A percentile compares a stretch with the other conserved stretches of the same genome.
phyloP scores from a whole-genome alignment of 2,329 filamentous ascomycete genomes.

The Colletotrichum acutatum region DNA sequence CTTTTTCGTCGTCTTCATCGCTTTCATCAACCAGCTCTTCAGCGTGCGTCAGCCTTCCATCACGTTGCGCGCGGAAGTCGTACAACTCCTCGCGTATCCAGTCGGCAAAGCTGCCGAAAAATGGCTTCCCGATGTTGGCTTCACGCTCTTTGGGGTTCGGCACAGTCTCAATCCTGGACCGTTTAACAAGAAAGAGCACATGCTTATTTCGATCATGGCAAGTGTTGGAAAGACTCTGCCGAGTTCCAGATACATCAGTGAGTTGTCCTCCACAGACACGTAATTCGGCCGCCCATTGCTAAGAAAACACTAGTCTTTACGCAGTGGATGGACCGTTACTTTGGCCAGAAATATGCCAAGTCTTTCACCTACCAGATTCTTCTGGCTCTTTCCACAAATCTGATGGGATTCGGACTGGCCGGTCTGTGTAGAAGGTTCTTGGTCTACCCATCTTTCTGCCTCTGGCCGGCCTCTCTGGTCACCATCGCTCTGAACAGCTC shows the following conservation, averaged over 20 bases:
- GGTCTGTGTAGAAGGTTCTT: constrained; percentile 58
- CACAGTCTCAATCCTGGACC: constrained; percentile 59
- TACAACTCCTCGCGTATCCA: constrained; percentile 53
- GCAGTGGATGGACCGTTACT: constrained; percentile 55
- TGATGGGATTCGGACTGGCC: constrained; percentile 63
- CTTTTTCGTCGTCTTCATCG: constrained; percentile 45
- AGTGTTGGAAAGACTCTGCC: constrained; percentile 59
- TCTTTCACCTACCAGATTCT: constrained; percentile 58
- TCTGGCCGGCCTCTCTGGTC: constrained; percentile 62
- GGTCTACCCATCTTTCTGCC: constrained; percentile 58
- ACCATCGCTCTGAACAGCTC: constrained; percentile 57
- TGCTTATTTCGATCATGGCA: constrained; percentile 66
- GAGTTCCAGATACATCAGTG: constrained; percentile 55
- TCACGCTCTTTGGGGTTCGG: constrained; percentile 48
- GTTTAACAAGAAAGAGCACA: constrained; percentile 66
- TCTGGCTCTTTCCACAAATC: constrained; percentile 58
- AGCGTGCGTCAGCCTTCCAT: constrained; percentile 54
- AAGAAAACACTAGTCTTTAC: constrained; percentile 55
- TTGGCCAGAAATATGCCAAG: constrained; percentile 55
- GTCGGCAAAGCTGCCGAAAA: constrained; percentile 48
- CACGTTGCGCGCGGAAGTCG: constrained; percentile 50
- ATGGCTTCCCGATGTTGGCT: constrained; percentile 46
- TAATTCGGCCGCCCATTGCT: not conserved
- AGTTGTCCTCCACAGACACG: not conserved
- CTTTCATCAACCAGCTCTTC: constrained; percentile 52